Evolutionary conservation across 2,329 filamentous ascomycete species (phyloP), one percentile per base, ranked within the genome.

Genomic region (Plenodomus lindquistii): DNA sequence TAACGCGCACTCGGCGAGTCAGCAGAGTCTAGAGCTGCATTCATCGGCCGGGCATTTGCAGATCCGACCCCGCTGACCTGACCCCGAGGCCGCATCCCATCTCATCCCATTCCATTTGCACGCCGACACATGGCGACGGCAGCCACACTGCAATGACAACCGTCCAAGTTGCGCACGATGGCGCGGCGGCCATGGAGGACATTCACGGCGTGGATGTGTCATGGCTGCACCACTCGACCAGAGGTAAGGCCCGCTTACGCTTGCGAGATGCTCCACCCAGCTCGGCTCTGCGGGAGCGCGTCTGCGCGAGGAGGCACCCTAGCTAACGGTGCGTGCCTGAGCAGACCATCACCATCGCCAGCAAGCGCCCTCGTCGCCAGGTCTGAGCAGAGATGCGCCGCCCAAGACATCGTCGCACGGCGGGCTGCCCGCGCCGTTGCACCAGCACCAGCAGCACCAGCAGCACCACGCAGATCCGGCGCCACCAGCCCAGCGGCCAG

Each of bases 151-250:
- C 52, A 46, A 58, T 60, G 59, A 66, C 66, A 50, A 57, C 50
- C 40, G 46, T 61, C 13, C 54, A 60, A 47, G 43, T 52, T 45
- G 46, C 59, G 40, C 50, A 48, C 40, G 60, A 63, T 29, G 44
- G 50, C 21, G 55, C 55, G 42, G 54, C 60, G 41, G 54, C 52
- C 48, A 93, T 93, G 89, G 89, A 93, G 75, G 86, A 88, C 62
- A 83, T 89, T 58, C 85, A 91, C 71, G 86, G 87, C 59, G 83
- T 95, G 66, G 91, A 96, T 75, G 90, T 95, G 67, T 91, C 88
- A 74, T 96, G 91, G 91, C 88, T 95, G 79, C 88, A 94, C 74
- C 88, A 89, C 69, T 84, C 87, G 62, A 85, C 86, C 56, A 91
- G 88, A 87, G 90, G 91, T 89, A 80, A 74, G 81, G 47, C 54